Conservation (phyloP, 805 yeast genomes). For the Yamadazyma philogaea region DNA sequence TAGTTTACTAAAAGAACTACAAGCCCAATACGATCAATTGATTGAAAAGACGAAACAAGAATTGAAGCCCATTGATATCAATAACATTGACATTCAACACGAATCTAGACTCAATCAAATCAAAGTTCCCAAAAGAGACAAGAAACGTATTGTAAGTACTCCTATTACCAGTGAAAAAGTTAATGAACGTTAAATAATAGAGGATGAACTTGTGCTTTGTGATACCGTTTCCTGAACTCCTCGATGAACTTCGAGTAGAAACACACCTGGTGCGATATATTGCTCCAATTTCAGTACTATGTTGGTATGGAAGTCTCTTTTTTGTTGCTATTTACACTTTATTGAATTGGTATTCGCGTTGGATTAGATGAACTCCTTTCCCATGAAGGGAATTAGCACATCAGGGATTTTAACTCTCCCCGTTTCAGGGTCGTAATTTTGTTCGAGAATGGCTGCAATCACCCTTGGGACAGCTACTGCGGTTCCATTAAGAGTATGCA, state of each 20-base stretch:
- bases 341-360: conserved; percentile 3
- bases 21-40: conserved; percentile 9
- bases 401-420: conserved; percentile 61
- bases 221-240: not conserved
- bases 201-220: not conserved
- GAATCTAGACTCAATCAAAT: conserved; percentile 10
- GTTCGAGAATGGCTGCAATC: conserved; percentile 86
- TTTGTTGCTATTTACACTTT: not conserved
- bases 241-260: too few species aligned
- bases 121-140: conserved; percentile 1
- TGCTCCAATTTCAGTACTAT: too few species aligned
- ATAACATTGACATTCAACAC: conserved; percentile 13
- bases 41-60: not conserved
- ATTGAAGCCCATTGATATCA: not conserved
- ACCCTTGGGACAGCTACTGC: conserved; percentile 94
- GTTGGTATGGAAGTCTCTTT: too few species aligned
- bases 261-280: too few species aligned
- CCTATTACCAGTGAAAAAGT: conserved; percentile 14
- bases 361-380: conserved; percentile 32
- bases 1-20: conserved; percentile 4
- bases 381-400: conserved; percentile 71
- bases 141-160: conserved; percentile 29
- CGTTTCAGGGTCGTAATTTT: conserved; percentile 60
- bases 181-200: too few species aligned
- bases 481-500: conserved; percentile 89